Conservation (phyloP, 768 basidiomycete genomes). For the Trametes cinnabarina region DNA sequence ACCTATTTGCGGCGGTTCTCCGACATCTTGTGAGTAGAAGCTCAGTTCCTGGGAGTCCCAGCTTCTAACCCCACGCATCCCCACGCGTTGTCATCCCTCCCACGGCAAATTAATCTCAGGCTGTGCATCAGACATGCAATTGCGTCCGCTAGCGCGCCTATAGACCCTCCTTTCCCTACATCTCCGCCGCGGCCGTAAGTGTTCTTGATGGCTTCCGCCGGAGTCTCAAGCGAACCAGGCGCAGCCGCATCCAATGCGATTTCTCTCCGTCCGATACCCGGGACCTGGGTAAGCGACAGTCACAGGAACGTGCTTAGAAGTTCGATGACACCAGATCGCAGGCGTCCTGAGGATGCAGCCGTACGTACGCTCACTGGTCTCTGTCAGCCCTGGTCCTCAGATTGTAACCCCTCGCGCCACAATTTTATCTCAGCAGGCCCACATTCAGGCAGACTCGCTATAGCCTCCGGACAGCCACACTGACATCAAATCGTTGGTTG, state of each 20-base stretch:
- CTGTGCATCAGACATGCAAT: background rate
- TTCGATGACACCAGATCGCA: background rate
- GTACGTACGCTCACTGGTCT: background rate
- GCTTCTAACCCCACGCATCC: background rate
- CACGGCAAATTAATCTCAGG: no score
- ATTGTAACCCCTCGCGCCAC: no score
- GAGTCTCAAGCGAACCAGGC: background rate
- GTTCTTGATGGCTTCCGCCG: background rate
- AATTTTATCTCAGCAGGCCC: no score
- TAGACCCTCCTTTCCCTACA: background rate
- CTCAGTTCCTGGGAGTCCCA: background rate
- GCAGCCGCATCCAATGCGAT: background rate
- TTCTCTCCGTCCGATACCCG: background rate
- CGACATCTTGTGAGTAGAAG: background rate
- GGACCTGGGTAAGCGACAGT: background rate
- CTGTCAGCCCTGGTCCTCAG: no score
- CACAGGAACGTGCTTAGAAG: background rate
- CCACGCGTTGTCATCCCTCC: background rate
- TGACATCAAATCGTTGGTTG: no score
- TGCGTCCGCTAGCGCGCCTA: background rate
- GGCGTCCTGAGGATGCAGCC: background rate
- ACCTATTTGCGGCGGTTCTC: background rate
- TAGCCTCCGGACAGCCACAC: no score
- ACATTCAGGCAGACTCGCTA: no score
- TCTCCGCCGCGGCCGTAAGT: slow-evolving; percentile 1